A percentile compares a stretch with the other conserved stretches of the same genome.
phyloP scores from a whole-genome alignment of 208 protist genomes.

The Endotrypanum monterogeii region DNA sequence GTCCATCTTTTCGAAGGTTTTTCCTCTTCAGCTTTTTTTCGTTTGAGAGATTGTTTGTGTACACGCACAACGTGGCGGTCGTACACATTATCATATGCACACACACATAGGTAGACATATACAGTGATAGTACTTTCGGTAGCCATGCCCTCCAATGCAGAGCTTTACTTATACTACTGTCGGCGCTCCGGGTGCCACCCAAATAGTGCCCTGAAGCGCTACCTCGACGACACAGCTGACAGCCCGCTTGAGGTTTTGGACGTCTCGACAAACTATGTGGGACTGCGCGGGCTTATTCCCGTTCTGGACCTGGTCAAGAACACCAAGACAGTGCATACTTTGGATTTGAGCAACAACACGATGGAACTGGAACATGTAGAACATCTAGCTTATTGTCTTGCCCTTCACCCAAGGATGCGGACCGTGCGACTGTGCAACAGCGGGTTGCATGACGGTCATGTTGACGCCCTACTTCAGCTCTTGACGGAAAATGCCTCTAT shows the following conservation, averaged over 20 bases:
- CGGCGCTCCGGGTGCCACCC: slow-evolving; percentile 66
- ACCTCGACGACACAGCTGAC: slow-evolving; percentile 43
- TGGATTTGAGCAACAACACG: slow-evolving; percentile 79
- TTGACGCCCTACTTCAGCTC: slow-evolving; percentile 66
- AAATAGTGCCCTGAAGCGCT: slow-evolving; percentile 66
- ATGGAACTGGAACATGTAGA: slow-evolving; percentile 71
- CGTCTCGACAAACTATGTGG: slow-evolving; percentile 82
- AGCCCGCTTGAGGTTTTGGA: slow-evolving; percentile 55
- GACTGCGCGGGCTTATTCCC: slow-evolving; percentile 76
- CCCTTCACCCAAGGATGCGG: slow-evolving; percentile 70
- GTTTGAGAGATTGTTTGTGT: neutral
- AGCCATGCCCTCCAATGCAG: slow-evolving; percentile 66
- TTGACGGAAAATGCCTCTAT: slow-evolving; percentile 61
- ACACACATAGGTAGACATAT: slow-evolving; percentile 5
- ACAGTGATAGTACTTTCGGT: neutral
- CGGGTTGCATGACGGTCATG: slow-evolving; percentile 62
- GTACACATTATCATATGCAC: neutral
- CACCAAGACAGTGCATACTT: slow-evolving; percentile 59
- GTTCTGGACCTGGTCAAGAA: slow-evolving; percentile 87
- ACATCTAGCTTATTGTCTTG: slow-evolving; percentile 83
- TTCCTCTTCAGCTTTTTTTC: slow-evolving; percentile 2
- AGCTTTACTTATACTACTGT: slow-evolving; percentile 88
- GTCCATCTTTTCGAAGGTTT: neutral
- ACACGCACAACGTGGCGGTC: neutral
- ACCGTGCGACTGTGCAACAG: slow-evolving; percentile 57